These are phyloP conservation scores for Ilex paraguariensis DNA, from an alignment of 305 asterid species.

Conservation along the genomic window DNA sequence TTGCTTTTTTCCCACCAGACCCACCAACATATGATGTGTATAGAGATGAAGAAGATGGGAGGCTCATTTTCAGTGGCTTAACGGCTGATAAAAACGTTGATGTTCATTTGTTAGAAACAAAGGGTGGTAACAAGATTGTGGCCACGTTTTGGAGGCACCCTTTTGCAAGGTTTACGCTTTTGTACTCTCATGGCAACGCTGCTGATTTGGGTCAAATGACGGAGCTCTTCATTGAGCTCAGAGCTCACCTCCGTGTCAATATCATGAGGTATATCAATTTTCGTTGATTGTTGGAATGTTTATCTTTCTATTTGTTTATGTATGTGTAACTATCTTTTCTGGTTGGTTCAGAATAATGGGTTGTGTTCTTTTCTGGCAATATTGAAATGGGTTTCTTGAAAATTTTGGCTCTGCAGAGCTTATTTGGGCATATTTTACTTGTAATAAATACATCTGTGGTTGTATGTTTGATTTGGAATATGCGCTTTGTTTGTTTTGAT, in stretches of 20 bases:
- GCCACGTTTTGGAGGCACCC: constrained; percentile 96
- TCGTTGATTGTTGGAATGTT: neutral
- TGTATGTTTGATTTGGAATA: neutral
- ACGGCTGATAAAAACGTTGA: constrained; percentile 80
- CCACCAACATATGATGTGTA: constrained; percentile 90
- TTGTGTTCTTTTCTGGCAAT: constrained; percentile 7
- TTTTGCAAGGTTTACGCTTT: constrained; percentile 61
- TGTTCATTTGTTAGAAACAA: constrained; percentile 76
- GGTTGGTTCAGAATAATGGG: constrained; percentile 7
- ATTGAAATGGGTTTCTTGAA: constrained; percentile 5
- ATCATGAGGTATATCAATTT: constrained; percentile 61
- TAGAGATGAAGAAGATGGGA: constrained; percentile 55
- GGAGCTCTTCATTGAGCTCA: constrained; percentile 88
- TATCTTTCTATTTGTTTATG: constrained; percentile 8
- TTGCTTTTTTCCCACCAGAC: constrained; percentile 95
- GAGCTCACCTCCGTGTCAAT: constrained; percentile 96
- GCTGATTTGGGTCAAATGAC: constrained; percentile 99
- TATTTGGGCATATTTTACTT: neutral
- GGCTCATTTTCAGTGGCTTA: constrained; percentile 65
- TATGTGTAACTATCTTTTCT: neutral
- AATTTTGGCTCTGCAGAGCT: constrained; percentile 11
- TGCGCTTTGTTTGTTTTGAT: too few species aligned
- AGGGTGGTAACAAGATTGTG: constrained; percentile 71
- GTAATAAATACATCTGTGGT: too few species aligned
- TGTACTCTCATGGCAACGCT: constrained; percentile 97